These are phyloP conservation scores for Heterobasidion occidentale DNA, from an alignment of 1,284 basidiomycete genomes.

Conservation along the genomic window DNA sequence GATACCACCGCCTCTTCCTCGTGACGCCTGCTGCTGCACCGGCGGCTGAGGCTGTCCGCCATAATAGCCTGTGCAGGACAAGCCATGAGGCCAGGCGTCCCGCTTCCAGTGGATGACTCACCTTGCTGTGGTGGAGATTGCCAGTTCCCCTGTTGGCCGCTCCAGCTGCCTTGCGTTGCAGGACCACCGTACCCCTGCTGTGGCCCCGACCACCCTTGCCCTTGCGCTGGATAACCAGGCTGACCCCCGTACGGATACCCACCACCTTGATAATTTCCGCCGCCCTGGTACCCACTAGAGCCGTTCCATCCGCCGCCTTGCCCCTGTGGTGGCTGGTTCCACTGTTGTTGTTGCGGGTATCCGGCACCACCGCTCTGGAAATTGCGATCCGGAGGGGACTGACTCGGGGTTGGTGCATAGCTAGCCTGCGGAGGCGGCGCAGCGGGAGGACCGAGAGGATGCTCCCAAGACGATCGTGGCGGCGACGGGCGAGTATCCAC, in stretches of 20 bases:
- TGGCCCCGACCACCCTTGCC: conserved; percentile 8
- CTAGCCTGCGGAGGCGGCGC: conserved; percentile 25
- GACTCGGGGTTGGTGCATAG: conserved; percentile 35
- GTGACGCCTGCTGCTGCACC: conserved; percentile 23
- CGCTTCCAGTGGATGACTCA: not conserved
- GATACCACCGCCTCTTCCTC: conserved; percentile 29
- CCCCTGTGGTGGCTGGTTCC: conserved; percentile 14
- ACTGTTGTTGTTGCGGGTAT: conserved; percentile 17
- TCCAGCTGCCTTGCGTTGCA: conserved; percentile 3
- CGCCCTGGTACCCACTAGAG: not conserved
- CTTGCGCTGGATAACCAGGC: conserved; percentile 2
- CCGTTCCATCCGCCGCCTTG: not conserved
- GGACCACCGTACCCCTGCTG: conserved; percentile 16
- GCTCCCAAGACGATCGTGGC: conserved; percentile 57
- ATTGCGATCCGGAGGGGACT: conserved; percentile 26
- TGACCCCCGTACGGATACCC: conserved; percentile 1
- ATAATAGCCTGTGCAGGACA: conserved; percentile 22
- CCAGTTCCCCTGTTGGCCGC: conserved; percentile 8
- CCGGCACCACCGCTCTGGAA: conserved; percentile 2
- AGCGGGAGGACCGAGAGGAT: conserved; percentile 45
- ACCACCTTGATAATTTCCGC: not conserved
- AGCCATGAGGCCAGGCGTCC: not conserved
- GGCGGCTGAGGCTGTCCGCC: conserved; percentile 11
- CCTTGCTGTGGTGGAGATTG: conserved; percentile 8
- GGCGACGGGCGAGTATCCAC: conserved; percentile 55